Base-by-base conservation (phyloP, 257 asterid species). In the Nicotiana knightiana region DNA sequence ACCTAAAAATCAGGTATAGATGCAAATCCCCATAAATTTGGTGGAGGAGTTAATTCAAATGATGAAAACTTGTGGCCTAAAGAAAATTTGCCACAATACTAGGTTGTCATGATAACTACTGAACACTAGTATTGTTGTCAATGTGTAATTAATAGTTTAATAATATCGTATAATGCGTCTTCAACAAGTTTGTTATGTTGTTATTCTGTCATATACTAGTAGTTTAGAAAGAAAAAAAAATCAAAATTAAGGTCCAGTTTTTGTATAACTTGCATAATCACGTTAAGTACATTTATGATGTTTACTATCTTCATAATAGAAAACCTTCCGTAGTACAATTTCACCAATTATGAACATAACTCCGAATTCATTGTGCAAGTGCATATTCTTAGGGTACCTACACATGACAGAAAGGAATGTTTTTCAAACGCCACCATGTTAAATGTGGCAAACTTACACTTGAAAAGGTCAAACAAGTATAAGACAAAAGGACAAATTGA, bases 51-150 rank as follows among this genome's bases (percentile, higher is more conserved):
- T 68, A 53, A 35, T 55, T 66, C 83, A 76, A 86, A 86, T 88
- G 88, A 83, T 86, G 82, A 80, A 85, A 73, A 58, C 88, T 76
- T 88, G 82, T 83, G 76, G 65, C 77, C 84, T 76, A 85, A 88
- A 86, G 81, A 82, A 82, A 82, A 84, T 86, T 83, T 84, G 86
- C 48, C 80, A 82, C 79, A 88, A n/a, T 43, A 65, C 26, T 75
- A 62, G 70, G 54, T 18, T 65, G 28, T 81, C 53, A 81, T 68
- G 57, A 54, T 59, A 39, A 59, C n/a, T 54, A 76, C 78, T 24
- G 55, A 28, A 5, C 39, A 48, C 39, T 73, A 73, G 39, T 17
- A 73, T 24, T 1, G 16, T 13, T 46, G 24, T 46, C 24, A 24
- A 46, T 71, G 61, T 24, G 24, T 30, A 46, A 71, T 48, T 71